Percentiles rank a stretch among this genome's conserved stretches.
These are phyloP conservation scores for Fusarium sp. DNA, from an alignment of 2,329 filamentous ascomycete genomes.

Conservation along the genomic window DNA sequence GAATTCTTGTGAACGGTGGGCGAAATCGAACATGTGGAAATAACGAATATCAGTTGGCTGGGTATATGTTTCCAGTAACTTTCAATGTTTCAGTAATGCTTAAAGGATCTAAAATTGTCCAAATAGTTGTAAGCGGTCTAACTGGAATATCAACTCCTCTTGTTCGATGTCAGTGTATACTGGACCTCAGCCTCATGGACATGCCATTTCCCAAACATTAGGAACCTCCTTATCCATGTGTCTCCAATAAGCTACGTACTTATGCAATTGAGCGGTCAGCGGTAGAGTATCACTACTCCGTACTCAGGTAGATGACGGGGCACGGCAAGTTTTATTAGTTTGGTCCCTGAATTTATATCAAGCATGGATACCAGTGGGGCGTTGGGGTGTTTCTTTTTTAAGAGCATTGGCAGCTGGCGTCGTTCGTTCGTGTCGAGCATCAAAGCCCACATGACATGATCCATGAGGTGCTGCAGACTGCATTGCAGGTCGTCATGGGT, in stretches of 20 bases:
- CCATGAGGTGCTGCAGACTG: conserved; percentile 5
- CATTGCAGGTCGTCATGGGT: conserved; percentile 4
- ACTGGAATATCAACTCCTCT: not conserved
- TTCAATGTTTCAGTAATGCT: not conserved
- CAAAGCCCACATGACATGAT: conserved; percentile 18
- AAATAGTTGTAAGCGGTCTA: not conserved
- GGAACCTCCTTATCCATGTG: not conserved
- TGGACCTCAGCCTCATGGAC: not conserved
- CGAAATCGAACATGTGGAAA: not conserved
- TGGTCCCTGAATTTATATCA: conserved; percentile 26
- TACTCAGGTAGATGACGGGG: not conserved
- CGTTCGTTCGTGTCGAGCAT: conserved; percentile 31
- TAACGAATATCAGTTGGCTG: not conserved
- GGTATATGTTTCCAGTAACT: not conserved
- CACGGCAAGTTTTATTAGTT: conserved; percentile 11
- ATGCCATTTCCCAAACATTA: not conserved
- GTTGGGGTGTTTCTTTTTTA: conserved; percentile 11
- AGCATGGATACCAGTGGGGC: conserved; percentile 18
- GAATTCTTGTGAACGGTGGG: not conserved
- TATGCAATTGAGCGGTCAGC: conserved; percentile 1
- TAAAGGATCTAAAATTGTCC: not conserved
- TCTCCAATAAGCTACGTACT: not conserved
- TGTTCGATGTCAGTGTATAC: not conserved
- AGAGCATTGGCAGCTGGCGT: not conserved
- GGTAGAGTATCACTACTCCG: not conserved